Evolutionary conservation across 768 basidiomycete genomes (phyloP).

Genomic region (Auricularia cornea): DNA sequence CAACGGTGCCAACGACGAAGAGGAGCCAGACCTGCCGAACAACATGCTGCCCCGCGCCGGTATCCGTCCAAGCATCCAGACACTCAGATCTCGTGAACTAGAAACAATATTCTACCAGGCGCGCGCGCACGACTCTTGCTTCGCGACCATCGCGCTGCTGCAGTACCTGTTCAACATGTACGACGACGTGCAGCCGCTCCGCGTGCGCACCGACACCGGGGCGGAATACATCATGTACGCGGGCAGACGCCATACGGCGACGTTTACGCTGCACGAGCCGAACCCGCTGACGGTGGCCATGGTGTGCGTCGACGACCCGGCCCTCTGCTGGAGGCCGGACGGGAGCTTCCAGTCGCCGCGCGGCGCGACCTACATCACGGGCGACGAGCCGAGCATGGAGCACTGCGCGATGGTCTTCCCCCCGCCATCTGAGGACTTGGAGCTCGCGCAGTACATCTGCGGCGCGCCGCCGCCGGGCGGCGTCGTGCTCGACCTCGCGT

Average conservation of each 20-base stretch:
- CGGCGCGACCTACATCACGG: constrained; percentile 6
- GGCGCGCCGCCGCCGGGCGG: neutral
- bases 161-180: constrained; percentile 16
- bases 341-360: neutral
- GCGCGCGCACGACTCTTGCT: constrained; percentile 15
- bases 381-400: constrained; percentile 7
- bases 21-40: constrained; percentile 11
- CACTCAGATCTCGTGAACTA: neutral
- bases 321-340: neutral
- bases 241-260: constrained; percentile 1
- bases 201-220: constrained; percentile 9
- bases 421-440: neutral
- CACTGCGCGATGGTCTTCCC: constrained; percentile 13
- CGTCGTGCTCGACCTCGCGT: constrained; percentile 11
- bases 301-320: neutral
- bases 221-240: constrained; percentile 7
- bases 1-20: neutral
- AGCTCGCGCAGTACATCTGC: neutral
- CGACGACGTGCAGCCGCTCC: constrained; percentile 1
- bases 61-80: neutral
- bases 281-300: constrained; percentile 6
- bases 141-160: constrained; percentile 9
- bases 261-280: constrained; percentile 8
- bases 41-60: constrained; percentile 11
- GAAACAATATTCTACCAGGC: constrained; percentile 17